phyloP scores from a whole-genome alignment of 176 grass and related monocot genomes.

The Thinopyrum elongatum region DNA sequence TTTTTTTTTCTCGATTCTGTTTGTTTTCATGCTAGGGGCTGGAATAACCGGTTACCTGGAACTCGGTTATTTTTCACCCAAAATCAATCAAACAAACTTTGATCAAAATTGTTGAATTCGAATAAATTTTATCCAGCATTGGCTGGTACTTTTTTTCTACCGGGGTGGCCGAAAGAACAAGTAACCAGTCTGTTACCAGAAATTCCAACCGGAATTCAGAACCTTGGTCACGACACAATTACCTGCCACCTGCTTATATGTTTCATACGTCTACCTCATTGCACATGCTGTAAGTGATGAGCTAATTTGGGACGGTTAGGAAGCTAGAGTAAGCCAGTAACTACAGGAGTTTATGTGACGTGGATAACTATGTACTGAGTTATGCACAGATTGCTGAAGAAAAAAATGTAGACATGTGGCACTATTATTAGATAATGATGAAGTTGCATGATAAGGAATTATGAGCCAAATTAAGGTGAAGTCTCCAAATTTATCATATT shows the following conservation, averaged over 20 bases:
- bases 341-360: background rate
- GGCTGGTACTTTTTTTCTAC: too few species aligned
- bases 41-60: too few species aligned
- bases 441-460: background rate
- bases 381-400: constrained; percentile 3
- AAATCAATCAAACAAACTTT: too few species aligned
- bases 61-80: too few species aligned
- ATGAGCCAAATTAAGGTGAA: background rate
- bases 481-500: background rate
- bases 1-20: too few species aligned
- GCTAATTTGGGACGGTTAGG: background rate
- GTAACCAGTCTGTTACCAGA: too few species aligned
- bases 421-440: background rate
- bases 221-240: too few species aligned
- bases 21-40: too few species aligned
- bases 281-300: background rate
- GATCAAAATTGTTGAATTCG: too few species aligned
- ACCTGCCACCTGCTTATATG: background rate
- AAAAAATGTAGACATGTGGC: background rate
- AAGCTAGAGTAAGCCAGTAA: background rate
- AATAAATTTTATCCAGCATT: too few species aligned
- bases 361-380: constrained; percentile 4
- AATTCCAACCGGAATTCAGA: too few species aligned
- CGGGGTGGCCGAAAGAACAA: too few species aligned
- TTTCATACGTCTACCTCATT: background rate